Evolutionary conservation across 768 basidiomycete genomes (phyloP).

Genomic region (Trametes coccinea): DNA sequence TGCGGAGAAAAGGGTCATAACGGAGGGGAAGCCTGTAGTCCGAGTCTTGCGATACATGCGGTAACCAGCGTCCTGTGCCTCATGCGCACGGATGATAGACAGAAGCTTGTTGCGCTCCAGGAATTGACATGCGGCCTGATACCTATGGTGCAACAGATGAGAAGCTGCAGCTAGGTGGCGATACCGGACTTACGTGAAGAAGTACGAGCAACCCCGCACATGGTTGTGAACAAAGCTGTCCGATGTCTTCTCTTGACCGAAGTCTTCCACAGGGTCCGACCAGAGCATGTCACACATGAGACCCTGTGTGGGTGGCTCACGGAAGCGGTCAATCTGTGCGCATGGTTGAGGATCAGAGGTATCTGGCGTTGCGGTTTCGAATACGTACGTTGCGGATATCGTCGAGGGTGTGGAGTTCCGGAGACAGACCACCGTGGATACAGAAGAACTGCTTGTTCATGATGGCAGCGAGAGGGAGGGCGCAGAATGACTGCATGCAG

Average conservation of each 20-base stretch:
- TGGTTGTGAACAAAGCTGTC: slow-evolving; percentile 96
- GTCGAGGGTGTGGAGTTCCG: slow-evolving; percentile 93
- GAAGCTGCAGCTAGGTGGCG: neutral
- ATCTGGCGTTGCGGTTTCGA: neutral
- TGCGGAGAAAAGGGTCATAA: slow-evolving; percentile 99
- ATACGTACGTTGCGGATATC: slow-evolving; percentile 80
- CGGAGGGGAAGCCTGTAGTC: slow-evolving; percentile 96
- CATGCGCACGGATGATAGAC: slow-evolving; percentile 96
- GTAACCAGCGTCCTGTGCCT: slow-evolving; percentile 99
- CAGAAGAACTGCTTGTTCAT: slow-evolving; percentile 99
- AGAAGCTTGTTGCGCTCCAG: slow-evolving; percentile 95
- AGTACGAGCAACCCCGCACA: slow-evolving; percentile 95
- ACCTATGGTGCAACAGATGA: slow-evolving; percentile 48
- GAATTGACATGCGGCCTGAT: slow-evolving; percentile 96
- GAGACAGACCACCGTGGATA: slow-evolving; percentile 95
- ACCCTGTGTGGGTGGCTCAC: slow-evolving; percentile 96
- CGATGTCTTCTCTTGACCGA: slow-evolving; percentile 88
- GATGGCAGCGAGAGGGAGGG: slow-evolving; percentile 90
- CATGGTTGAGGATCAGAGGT: neutral
- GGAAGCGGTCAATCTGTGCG: slow-evolving; percentile 90
- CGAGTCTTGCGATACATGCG: slow-evolving; percentile 99
- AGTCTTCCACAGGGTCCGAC: slow-evolving; percentile 98
- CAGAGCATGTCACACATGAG: slow-evolving; percentile 99
- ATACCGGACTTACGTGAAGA: slow-evolving; percentile 70
- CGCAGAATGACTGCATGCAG: slow-evolving; percentile 97